These are phyloP conservation scores for Chlorophyllum brunneum DNA, from an alignment of 768 basidiomycete species.

Conservation along the genomic window DNA sequence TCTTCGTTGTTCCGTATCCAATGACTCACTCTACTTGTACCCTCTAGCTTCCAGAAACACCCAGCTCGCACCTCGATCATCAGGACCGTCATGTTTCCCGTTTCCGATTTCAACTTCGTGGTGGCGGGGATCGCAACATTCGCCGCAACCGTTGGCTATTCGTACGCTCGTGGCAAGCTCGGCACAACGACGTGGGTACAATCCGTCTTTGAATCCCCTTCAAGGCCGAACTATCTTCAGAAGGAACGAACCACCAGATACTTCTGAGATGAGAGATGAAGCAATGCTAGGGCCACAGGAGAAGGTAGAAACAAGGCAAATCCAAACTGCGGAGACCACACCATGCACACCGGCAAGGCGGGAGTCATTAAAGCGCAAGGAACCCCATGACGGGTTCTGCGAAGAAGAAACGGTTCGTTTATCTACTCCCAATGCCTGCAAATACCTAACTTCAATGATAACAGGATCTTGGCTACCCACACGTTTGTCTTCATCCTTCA, in stretches of 20 bases:
- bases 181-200: slow-evolving; percentile 26
- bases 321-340: background rate
- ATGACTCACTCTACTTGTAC: too few species aligned
- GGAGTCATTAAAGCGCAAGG: slow-evolving; percentile 29
- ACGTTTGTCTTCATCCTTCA: slow-evolving; percentile 27
- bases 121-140: slow-evolving; percentile 56
- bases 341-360: slow-evolving; percentile 11
- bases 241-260: background rate
- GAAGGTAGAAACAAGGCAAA: background rate
- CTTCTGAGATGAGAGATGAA: slow-evolving; percentile 15
- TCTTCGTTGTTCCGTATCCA: too few species aligned
- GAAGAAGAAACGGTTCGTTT: slow-evolving; percentile 24
- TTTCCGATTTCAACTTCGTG: slow-evolving; percentile 50
- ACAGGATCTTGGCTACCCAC: slow-evolving; percentile 40
- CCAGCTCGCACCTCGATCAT: too few species aligned
- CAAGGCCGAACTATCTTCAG: slow-evolving; percentile 7
- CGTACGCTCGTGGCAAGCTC: slow-evolving; percentile 40
- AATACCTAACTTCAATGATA: background rate
- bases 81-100: slow-evolving; percentile 50
- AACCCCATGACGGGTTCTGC: slow-evolving; percentile 32
- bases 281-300: slow-evolving; percentile 17
- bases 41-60: too few species aligned
- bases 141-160: slow-evolving; percentile 57
- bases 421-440: slow-evolving; percentile 2
- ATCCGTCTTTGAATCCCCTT: slow-evolving; percentile 10